Evolutionary conservation across 1,139 yeast species (phyloP), one percentile per base, ranked within the genome.

Genomic region (Diutina catenulata): DNA sequence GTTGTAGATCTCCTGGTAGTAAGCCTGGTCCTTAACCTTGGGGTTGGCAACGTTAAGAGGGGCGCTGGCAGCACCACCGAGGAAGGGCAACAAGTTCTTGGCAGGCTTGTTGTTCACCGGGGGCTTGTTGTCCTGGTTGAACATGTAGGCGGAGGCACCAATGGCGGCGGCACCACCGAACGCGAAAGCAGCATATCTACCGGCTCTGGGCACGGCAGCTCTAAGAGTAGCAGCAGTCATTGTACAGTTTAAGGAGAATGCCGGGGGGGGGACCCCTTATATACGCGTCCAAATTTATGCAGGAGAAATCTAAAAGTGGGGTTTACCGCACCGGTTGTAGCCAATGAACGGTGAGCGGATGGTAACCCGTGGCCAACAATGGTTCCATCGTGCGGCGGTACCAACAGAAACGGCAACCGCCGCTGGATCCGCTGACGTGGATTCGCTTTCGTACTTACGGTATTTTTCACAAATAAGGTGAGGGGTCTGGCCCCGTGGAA

Each of bases 1-100:
- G 49, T 84, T 83, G 55, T 84, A 83, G 29, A 88, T 76, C 23
- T 74, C 56, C 57, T 84, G 94, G 59, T 80, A 86, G 45, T 81
- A 86, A 3, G 18, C n/a, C 13, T 33, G 25, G 7, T 24, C n/a
- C 18, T 31, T 31, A 5, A 18, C 5, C 9, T 20, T n/a, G 20
- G 35, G 13, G 3, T 13, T 11, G 5, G 35, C 35, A 21, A 25
- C 21, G 19, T 31, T 20, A 11, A 20, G 11, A 14, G n/a, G 10
- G 19, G 20, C 21, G 11, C 25, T 26, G 7, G 26, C 11, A 2
- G 24, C 23, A n/a, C 35, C 35, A 11, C 35, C 35, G 25, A 31
- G 21, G n/a, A 31, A 31, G 8, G 35, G 35, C 26, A 31, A 31
- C 26, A 31, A 21, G 35, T 31, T 31, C 26, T 31, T 31, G 25